These are phyloP conservation scores for Crucibulum laeve DNA, from an alignment of 768 basidiomycete genomes.

Conservation along the genomic window DNA sequence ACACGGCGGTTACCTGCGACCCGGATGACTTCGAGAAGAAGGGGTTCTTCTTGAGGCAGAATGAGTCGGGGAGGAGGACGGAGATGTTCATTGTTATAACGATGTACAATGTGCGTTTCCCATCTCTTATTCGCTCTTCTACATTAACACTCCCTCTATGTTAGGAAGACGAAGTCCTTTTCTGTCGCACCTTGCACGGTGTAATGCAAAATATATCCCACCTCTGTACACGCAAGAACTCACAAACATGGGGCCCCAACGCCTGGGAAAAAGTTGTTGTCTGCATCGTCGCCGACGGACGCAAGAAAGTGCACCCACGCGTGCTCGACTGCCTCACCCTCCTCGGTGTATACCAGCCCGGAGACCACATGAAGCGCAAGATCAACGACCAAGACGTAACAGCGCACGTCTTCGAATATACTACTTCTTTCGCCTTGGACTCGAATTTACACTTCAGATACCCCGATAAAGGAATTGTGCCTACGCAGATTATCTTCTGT, in stretches of 20 bases:
- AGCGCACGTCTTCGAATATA: constrained; percentile 78
- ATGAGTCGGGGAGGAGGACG: constrained; percentile 72
- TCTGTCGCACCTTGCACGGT: constrained; percentile 91
- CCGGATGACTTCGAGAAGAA: constrained; percentile 87
- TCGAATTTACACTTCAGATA: constrained; percentile 79
- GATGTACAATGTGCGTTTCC: constrained; percentile 79
- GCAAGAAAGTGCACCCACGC: constrained; percentile 76
- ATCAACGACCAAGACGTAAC: constrained; percentile 57
- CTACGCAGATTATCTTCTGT: constrained; percentile 91
- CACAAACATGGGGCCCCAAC: constrained; percentile 93
- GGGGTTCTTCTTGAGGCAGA: constrained; percentile 84
- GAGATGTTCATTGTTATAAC: constrained; percentile 94
- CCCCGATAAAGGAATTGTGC: constrained; percentile 90
- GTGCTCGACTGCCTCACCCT: constrained; percentile 88
- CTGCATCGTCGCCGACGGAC: constrained; percentile 87
- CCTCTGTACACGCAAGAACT: constrained; percentile 80
- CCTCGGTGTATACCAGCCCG: constrained; percentile 85
- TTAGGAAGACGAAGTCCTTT: constrained; percentile 85
- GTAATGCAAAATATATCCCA: constrained; percentile 88
- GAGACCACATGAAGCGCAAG: constrained; percentile 42
- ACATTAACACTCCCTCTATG: neutral
- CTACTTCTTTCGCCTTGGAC: constrained; percentile 75
- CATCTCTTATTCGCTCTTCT: neutral
- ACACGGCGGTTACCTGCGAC: constrained; percentile 90
- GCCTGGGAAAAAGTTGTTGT: constrained; percentile 98